Percentiles rank a stretch among this genome's conserved stretches.
phyloP scores from a whole-genome alignment of 129 eudicot genomes.

The Flaveria trinervia region DNA sequence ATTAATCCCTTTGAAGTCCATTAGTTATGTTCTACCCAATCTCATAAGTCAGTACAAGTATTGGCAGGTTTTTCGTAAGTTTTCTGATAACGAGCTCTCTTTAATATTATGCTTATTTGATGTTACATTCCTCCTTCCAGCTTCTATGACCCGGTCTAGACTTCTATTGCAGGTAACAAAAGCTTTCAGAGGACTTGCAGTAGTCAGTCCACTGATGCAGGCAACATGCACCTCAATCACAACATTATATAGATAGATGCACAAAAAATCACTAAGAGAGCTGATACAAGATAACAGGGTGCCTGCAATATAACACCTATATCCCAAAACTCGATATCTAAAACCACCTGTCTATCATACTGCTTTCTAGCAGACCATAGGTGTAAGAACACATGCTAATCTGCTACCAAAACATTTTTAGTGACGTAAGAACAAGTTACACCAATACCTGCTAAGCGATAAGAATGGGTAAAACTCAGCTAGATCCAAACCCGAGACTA shows the following conservation, averaged over 20 bases:
- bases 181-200: background rate
- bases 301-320: background rate
- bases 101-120: background rate
- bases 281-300: background rate
- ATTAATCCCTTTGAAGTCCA: no score
- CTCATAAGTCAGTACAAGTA: no score
- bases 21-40: no score
- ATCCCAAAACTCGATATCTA: slow-evolving; percentile 10
- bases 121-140: background rate
- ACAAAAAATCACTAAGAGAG: background rate
- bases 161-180: background rate
- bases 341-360: background rate
- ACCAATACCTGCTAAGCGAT: background rate
- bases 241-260: background rate
- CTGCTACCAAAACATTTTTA: background rate
- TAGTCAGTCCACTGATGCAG: background rate
- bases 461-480: background rate
- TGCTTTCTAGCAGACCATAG: background rate
- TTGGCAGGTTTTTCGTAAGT: no score
- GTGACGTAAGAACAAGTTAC: background rate
- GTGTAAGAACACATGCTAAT: background rate
- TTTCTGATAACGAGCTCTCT: no score
- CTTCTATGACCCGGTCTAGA: background rate
- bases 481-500: background rate
- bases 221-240: background rate